phyloP scores from a whole-genome alignment of 345 rosid species.

The Kernera saxatilis region DNA sequence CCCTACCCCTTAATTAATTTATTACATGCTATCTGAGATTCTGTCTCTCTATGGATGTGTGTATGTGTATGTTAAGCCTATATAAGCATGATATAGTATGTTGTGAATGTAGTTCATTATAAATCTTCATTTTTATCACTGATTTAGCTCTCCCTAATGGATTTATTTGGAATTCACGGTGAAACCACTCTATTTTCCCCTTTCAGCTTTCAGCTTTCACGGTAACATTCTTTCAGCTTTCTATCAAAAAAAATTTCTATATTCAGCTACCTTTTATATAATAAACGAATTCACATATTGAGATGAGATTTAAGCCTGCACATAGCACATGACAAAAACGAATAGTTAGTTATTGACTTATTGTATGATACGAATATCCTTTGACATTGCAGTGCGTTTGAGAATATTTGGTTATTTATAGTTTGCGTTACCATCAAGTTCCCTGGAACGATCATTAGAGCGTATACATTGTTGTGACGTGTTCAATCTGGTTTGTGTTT shows the following conservation, averaged over 20 bases:
- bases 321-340: not conserved
- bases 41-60: slow-evolving; percentile 15
- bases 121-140: not conserved
- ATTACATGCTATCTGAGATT: slow-evolving; percentile 21
- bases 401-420: slow-evolving; percentile 1
- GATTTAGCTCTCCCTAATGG: not conserved
- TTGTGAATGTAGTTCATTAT: not conserved
- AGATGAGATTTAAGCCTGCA: not conserved
- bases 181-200: not conserved
- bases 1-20: slow-evolving; percentile 12
- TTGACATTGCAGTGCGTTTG: not conserved
- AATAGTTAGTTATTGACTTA: too few relatives aligned
- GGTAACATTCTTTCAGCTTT: too few relatives aligned
- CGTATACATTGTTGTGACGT: not conserved
- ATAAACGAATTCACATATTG: not conserved
- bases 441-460: not conserved
- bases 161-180: not conserved
- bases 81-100: not conserved
- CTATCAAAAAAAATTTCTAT: too few relatives aligned
- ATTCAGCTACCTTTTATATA: not conserved
- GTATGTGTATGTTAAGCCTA: slow-evolving; percentile 1
- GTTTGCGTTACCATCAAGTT: not conserved
- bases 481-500: not conserved
- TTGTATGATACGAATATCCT: slow-evolving; percentile 12
- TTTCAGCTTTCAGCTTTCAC: too few relatives aligned